Percentiles rank a stretch among this genome's conserved stretches.
Evolutionary conservation across 768 basidiomycete genomes (phyloP).

Genomic region (Trametes punicea): DNA sequence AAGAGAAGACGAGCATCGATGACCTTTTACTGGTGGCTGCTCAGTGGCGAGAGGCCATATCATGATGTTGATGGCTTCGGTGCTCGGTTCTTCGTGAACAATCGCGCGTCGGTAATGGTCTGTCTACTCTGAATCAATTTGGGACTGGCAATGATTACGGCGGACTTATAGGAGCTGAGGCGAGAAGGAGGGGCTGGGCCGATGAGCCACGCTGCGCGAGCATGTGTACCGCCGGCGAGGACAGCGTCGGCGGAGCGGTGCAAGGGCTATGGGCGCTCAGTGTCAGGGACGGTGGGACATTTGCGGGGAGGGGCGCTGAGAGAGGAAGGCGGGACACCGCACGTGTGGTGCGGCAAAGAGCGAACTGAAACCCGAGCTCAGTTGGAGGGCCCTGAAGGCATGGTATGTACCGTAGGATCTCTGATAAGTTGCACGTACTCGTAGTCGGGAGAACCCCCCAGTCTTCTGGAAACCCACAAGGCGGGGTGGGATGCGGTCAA

Average conservation of each 20-base stretch:
- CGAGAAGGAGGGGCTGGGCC: too few species aligned
- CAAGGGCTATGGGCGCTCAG: constrained; percentile 9
- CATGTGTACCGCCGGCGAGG: background rate
- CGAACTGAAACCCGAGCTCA: constrained; percentile 13
- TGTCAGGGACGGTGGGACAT: constrained; percentile 11
- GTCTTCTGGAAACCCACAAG: constrained; percentile 7
- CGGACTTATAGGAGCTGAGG: background rate
- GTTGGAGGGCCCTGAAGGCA: background rate
- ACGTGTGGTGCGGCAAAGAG: constrained; percentile 2
- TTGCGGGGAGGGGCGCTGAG: constrained; percentile 1
- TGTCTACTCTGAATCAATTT: background rate
- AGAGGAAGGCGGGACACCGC: background rate
- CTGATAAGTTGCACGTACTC: constrained; percentile 5
- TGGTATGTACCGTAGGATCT: background rate
- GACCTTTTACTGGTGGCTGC: background rate
- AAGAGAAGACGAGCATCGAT: background rate
- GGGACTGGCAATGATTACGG: background rate
- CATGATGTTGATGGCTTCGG: constrained; percentile 12
- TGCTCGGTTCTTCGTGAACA: background rate
- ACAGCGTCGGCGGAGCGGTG: background rate
- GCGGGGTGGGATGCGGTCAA: constrained; percentile 9
- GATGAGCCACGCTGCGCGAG: background rate
- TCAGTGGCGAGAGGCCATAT: constrained; percentile 4
- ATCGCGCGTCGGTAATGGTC: background rate
- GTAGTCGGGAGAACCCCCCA: constrained; percentile 3